Evolutionary conservation across 2,329 filamentous ascomycete species (phyloP), one percentile per base, ranked within the genome.

Genomic region (Zelopaecilomyces penicillatus): DNA sequence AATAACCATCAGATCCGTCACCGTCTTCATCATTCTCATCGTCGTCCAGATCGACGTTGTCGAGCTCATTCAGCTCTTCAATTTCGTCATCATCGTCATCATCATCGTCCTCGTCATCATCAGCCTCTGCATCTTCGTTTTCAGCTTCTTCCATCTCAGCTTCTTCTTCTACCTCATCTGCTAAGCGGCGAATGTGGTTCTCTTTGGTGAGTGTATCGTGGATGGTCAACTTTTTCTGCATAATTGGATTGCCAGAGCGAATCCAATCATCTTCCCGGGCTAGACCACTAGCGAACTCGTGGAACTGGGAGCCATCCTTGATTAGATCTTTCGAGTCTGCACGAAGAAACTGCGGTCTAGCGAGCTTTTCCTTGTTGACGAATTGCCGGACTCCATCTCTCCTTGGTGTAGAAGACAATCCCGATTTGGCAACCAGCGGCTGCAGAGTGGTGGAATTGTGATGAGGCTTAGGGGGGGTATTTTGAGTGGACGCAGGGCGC

Each of bases 251-350:
- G 56, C 87, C 83, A 45, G 84, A 80, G 11, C 71, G 71, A 30
- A 94, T 87, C 93, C 93, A 98, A 56, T 95, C 90, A 46, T 96
- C 90, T 50, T 93, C 85, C 47, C 87, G 80, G 35, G 84, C 74
- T 46, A 82, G 75, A 41, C 87, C 89, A 60, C 85, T 89, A 37
- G 87, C 91, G 62, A 97, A 97, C 57, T 95, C 91, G 61, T 96
- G 87, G 60, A 96, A 97, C 40, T 69, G 80, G 59, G 68, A 80
- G 28, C 73, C 71, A 50, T 83, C 77, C 35, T 68, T 69, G 33
- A 68, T 65, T 37, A 79, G 57, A 41, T 79, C 76, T 32, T 59
- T 66, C 5, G 69, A 68, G 46, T 71, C 65, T 11, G 73, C 75
- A 6, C 69, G 71, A 10, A 79, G 62, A 53, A 72, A 79, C 52